These are phyloP conservation scores for Marchantia polymorpha DNA, from an alignment of 225 moss, liverwort and hornwort species.

Conservation along the genomic window DNA sequence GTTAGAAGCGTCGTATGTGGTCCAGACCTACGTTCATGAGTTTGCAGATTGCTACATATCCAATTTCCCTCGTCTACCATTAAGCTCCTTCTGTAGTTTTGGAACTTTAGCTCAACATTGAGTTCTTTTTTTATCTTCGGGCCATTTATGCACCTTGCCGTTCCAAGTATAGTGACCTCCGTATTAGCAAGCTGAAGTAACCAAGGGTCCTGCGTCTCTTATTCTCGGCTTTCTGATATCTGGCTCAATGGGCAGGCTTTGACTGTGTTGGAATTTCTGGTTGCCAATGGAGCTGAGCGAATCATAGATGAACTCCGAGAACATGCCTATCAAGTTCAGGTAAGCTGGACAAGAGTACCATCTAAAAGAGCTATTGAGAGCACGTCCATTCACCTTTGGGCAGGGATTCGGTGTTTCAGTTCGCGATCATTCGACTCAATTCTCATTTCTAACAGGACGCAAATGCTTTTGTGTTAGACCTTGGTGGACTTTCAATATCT, in stretches of 20 bases:
- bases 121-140: too few relatives aligned
- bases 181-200: neutral
- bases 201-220: neutral
- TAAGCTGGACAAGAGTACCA: slow-evolving; percentile 22
- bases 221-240: neutral
- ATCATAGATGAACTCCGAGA: slow-evolving; percentile 92
- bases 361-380: neutral
- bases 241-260: slow-evolving; percentile 50
- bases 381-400: neutral
- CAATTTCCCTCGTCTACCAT: too few relatives aligned
- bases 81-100: too few relatives aligned
- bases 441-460: neutral
- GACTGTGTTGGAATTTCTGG: slow-evolving; percentile 90
- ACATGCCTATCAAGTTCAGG: slow-evolving; percentile 96
- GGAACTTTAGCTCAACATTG: too few relatives aligned
- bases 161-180: too few relatives aligned
- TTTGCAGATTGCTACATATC: too few relatives aligned
- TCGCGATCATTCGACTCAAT: neutral
- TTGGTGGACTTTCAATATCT: slow-evolving; percentile 90
- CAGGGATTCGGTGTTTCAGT: neutral
- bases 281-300: slow-evolving; percentile 95
- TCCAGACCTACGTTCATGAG: too few relatives aligned
- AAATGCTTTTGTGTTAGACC: slow-evolving; percentile 42
- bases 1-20: too few relatives aligned
- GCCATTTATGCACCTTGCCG: too few relatives aligned